These are phyloP conservation scores for Psilocybe tampanensis DNA, from an alignment of 768 basidiomycete genomes.

Conservation along the genomic window DNA sequence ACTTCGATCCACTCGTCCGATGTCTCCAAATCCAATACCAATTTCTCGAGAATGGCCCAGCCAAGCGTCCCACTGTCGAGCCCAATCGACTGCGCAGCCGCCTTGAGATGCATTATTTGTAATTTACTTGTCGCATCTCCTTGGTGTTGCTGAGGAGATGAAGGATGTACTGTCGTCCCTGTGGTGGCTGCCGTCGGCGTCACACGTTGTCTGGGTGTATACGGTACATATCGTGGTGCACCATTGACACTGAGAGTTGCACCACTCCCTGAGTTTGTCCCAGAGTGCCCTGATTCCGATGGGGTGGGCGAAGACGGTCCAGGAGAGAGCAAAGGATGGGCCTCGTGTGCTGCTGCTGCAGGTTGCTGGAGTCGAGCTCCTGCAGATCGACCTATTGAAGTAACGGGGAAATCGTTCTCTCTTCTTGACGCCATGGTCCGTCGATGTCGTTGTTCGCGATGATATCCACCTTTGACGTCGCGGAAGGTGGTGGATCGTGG, in stretches of 20 bases:
- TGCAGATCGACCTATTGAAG: conserved; percentile 55
- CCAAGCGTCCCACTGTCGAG: conserved; percentile 67
- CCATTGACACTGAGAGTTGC: conserved; percentile 19
- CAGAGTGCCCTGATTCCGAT: conserved; percentile 24
- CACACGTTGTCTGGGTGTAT: conserved; percentile 72
- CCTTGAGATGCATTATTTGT: conserved; percentile 74
- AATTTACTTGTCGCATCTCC: conserved; percentile 69
- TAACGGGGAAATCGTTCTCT: conserved; percentile 46
- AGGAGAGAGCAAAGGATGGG: conserved; percentile 67
- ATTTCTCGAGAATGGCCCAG: conserved; percentile 77
- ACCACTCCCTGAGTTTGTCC: conserved; percentile 5
- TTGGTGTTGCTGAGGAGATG: conserved; percentile 48
- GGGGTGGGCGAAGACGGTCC: conserved; percentile 31
- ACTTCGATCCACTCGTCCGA: conserved; percentile 73
- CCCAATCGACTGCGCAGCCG: conserved; percentile 69
- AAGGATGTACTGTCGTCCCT: conserved; percentile 49
- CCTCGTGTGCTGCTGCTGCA: conserved; percentile 53
- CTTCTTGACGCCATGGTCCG: conserved; percentile 37
- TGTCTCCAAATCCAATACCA: conserved; percentile 49
- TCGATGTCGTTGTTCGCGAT: not conserved
- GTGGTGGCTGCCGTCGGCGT: conserved; percentile 47
- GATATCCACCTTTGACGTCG: no score
- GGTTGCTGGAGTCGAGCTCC: conserved; percentile 43
- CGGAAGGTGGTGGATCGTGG: not conserved
- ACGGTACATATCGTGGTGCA: conserved; percentile 66